These are phyloP conservation scores for Penicillium psychrosexuale DNA, from an alignment of 2,329 filamentous ascomycete genomes.

Conservation along the genomic window DNA sequence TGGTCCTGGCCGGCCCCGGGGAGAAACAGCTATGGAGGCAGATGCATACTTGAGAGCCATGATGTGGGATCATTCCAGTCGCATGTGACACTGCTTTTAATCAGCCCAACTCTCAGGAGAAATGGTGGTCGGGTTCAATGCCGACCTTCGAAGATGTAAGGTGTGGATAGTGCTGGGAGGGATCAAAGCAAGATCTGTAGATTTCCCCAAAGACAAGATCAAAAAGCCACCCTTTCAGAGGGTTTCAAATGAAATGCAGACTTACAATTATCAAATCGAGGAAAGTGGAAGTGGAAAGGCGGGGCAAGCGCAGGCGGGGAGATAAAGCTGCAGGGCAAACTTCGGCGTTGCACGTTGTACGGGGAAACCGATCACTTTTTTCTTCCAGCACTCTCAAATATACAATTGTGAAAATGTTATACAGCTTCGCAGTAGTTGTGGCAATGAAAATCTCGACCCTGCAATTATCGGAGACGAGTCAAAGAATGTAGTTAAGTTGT, in stretches of 20 bases:
- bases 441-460: too few species aligned
- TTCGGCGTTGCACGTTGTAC: not conserved
- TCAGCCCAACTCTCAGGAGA: not conserved
- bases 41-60: constrained; percentile 42
- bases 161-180: too few species aligned
- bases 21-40: not conserved
- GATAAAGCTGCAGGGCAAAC: constrained; percentile 5
- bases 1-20: not conserved
- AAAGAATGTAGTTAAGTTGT: too few species aligned
- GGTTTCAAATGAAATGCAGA: not conserved
- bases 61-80: not conserved
- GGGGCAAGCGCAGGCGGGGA: constrained; percentile 26
- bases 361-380: not conserved
- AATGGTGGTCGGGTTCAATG: not conserved
- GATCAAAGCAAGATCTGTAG: not conserved
- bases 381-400: not conserved
- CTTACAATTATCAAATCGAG: not conserved
- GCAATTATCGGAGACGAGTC: too few species aligned
- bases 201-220: not conserved
- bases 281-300: constrained; percentile 7
- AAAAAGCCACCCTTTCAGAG: not conserved
- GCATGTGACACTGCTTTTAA: not conserved
- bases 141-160: not conserved
- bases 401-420: too few species aligned
- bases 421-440: too few species aligned